These are phyloP conservation scores for Colletotrichum tabaci DNA, from an alignment of 2,329 filamentous ascomycete genomes.

Conservation along the genomic window DNA sequence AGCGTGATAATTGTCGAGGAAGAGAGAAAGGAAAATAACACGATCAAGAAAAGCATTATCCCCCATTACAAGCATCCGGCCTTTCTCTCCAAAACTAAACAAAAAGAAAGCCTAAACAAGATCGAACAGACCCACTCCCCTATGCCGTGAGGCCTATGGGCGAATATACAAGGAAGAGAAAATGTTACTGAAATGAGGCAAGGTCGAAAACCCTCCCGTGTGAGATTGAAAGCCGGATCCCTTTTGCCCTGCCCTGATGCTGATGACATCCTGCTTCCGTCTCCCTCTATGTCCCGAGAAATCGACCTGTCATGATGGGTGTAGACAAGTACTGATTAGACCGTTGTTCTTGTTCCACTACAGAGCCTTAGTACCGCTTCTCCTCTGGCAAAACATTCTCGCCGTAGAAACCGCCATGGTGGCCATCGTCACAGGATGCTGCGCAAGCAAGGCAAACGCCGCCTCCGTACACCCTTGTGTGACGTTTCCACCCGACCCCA, in stretches of 20 bases:
- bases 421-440: slow-evolving; percentile 60
- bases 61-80: neutral
- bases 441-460: slow-evolving; percentile 71
- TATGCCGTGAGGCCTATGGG: neutral
- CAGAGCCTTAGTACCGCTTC: slow-evolving; percentile 54
- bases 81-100: neutral
- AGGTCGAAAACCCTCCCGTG: slow-evolving; percentile 6
- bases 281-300: slow-evolving; percentile 19
- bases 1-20: neutral
- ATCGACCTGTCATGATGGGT: neutral
- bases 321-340: slow-evolving; percentile 18
- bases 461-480: slow-evolving; percentile 73
- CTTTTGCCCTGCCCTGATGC: slow-evolving; percentile 28
- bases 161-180: neutral
- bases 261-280: slow-evolving; percentile 2
- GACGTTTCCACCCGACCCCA: slow-evolving; percentile 68
- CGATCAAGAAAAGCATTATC: neutral
- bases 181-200: slow-evolving; percentile 16
- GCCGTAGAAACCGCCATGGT: slow-evolving; percentile 67
- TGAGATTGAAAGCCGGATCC: slow-evolving; percentile 12
- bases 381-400: slow-evolving; percentile 68
- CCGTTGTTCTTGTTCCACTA: neutral
- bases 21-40: neutral
- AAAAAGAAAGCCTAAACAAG: neutral
- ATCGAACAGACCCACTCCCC: neutral